Conservation (phyloP, 106 monocot genomes). For the Apostasia shenzhenica region DNA sequence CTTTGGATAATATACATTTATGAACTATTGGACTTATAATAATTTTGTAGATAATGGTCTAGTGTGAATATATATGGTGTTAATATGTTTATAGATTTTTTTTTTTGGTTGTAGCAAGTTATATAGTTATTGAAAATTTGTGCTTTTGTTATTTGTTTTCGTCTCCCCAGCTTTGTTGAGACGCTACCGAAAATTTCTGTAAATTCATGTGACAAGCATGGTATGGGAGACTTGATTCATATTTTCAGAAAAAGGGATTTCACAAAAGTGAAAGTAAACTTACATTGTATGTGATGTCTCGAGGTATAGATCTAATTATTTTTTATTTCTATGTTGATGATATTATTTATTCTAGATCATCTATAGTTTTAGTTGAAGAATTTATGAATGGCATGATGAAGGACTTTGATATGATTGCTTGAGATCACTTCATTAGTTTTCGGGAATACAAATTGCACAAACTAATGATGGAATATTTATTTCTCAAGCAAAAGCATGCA, state of each 20-base stretch:
- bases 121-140: too few species aligned
- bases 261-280: constrained; percentile 4
- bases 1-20: too few species aligned
- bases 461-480: constrained; percentile 9
- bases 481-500: neutral
- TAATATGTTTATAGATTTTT: too few species aligned
- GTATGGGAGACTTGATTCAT: neutral
- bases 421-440: constrained; percentile 8
- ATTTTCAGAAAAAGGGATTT: neutral
- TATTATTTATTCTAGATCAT: constrained; percentile 8
- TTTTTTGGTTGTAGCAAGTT: too few species aligned
- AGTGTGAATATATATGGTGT: too few species aligned
- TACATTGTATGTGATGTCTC: neutral
- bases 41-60: too few species aligned
- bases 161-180: too few species aligned
- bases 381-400: constrained; percentile 1
- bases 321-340: constrained; percentile 18
- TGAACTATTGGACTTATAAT: too few species aligned
- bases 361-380: neutral
- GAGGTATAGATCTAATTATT: neutral
- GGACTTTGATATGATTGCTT: constrained; percentile 12
- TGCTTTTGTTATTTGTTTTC: too few species aligned
- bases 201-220: neutral
- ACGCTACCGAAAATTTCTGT: too few species aligned
- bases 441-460: constrained; percentile 8